A percentile compares a stretch with the other conserved stretches of the same genome.
Evolutionary conservation across 208 protist species (phyloP).

Genomic region (Strigomonas culicis): DNA sequence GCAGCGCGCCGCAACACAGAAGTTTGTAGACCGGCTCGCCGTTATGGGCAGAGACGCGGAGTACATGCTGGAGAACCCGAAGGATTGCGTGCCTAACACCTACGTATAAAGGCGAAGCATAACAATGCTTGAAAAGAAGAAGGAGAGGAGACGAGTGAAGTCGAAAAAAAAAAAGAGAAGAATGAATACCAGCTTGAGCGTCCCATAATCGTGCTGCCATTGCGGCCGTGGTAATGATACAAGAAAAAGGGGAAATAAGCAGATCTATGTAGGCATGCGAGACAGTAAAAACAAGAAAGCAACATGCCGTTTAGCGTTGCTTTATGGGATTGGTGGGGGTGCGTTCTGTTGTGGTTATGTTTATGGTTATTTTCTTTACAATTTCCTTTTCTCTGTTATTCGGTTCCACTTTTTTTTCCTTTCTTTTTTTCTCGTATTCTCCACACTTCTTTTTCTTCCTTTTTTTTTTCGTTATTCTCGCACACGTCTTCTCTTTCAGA

Average conservation of each 20-base stretch:
- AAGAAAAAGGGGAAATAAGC: too few species aligned
- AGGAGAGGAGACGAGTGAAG: background rate
- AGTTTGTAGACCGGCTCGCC: constrained; percentile 42
- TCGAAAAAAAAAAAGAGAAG: background rate
- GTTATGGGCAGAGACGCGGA: constrained; percentile 60
- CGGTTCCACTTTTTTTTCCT: background rate
- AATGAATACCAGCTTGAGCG: too few species aligned
- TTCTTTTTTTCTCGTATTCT: constrained; percentile 1
- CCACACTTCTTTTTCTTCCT: too few species aligned
- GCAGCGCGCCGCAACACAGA: constrained; percentile 32
- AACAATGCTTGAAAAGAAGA: background rate
- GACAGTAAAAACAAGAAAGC: too few species aligned
- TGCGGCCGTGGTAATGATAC: too few species aligned
- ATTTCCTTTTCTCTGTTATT: background rate
- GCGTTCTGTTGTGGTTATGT: background rate
- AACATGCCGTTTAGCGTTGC: too few species aligned
- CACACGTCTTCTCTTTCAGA: too few species aligned
- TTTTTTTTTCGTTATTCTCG: too few species aligned
- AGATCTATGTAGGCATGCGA: too few species aligned
- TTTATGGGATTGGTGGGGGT: background rate
- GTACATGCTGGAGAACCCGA: constrained; percentile 50
- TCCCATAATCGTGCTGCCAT: too few species aligned
- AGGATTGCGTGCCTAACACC: constrained; percentile 53
- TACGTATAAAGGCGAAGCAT: constrained; percentile 35
- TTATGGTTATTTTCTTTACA: background rate